These are phyloP conservation scores for Heterobasidion parviporum DNA, from an alignment of 1,284 basidiomycete genomes.

Conservation along the genomic window DNA sequence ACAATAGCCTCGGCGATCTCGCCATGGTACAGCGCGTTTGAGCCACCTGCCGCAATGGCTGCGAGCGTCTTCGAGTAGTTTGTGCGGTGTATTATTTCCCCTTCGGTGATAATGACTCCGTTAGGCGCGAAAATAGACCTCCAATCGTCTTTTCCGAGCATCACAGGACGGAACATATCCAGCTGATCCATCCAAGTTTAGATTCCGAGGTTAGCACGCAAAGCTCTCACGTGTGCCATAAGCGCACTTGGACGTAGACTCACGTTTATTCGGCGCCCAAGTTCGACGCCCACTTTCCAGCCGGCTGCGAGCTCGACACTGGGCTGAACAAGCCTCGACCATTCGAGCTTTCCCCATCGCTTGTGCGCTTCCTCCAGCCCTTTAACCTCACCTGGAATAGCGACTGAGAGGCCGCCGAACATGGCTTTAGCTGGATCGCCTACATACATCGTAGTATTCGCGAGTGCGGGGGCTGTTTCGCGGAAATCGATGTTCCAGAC, in stretches of 20 bases:
- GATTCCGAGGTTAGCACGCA: background rate
- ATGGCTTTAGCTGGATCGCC: slow-evolving; percentile 39
- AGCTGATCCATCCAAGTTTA: slow-evolving; percentile 2
- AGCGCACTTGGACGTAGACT: slow-evolving; percentile 16
- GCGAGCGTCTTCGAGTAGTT: slow-evolving; percentile 66
- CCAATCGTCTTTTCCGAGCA: slow-evolving; percentile 79
- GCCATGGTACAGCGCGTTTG: slow-evolving; percentile 75
- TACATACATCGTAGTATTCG: slow-evolving; percentile 73
- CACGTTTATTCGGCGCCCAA: slow-evolving; percentile 67
- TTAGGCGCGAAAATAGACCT: slow-evolving; percentile 69
- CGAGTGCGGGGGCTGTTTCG: slow-evolving; percentile 71
- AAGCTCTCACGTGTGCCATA: background rate
- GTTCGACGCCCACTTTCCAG: slow-evolving; percentile 71
- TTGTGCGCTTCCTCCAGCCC: slow-evolving; percentile 77
- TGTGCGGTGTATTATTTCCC: slow-evolving; percentile 62
- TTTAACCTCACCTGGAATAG: slow-evolving; percentile 80
- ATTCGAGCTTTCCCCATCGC: slow-evolving; percentile 73
- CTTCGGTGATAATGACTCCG: slow-evolving; percentile 65
- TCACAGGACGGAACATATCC: slow-evolving; percentile 49
- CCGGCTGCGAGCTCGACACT: slow-evolving; percentile 67
- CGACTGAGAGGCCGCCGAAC: slow-evolving; percentile 77
- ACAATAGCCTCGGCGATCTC: slow-evolving; percentile 69
- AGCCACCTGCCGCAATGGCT: slow-evolving; percentile 58
- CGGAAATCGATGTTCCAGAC: slow-evolving; percentile 83
- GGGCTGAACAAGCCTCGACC: slow-evolving; percentile 73